These are phyloP conservation scores for Chlorella variabilis DNA, from an alignment of 163 green algal species.

Conservation along the genomic window DNA sequence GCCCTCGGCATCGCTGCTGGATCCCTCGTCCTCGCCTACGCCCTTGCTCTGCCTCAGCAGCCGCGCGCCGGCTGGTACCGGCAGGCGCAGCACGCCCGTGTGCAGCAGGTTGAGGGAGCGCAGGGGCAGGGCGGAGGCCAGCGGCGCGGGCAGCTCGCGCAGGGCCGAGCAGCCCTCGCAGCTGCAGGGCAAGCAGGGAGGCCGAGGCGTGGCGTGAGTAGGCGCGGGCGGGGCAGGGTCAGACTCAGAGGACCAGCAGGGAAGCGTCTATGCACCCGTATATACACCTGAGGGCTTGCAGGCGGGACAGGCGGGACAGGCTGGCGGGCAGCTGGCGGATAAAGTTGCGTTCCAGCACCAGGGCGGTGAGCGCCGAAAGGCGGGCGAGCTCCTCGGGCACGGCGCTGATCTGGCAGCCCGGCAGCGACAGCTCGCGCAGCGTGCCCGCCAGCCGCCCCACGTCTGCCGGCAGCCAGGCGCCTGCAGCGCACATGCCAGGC, in stretches of 20 bases:
- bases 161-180: constrained; percentile 19
- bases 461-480: background rate
- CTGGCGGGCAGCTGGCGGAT: background rate
- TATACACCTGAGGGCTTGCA: background rate
- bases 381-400: background rate
- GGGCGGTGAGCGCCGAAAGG: background rate
- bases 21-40: background rate
- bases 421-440: constrained; percentile 15
- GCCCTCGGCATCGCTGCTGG: no score
- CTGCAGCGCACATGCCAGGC: no score
- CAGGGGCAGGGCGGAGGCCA: constrained; percentile 17
- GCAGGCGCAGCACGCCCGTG: constrained; percentile 19
- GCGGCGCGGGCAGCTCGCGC: background rate
- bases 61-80: background rate
- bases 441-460: background rate
- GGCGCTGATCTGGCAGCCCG: constrained; percentile 26
- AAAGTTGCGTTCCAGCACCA: background rate
- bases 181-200: background rate
- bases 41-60: background rate
- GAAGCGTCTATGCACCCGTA: background rate
- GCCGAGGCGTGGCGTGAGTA: background rate
- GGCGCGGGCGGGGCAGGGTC: background rate
- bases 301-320: background rate
- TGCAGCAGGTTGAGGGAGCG: constrained; percentile 24
- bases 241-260: no score